A percentile compares a stretch with the other conserved stretches of the same genome.
Conservation (phyloP, 1,284 basidiomycete species). For the Psilocybe mexicana region DNA sequence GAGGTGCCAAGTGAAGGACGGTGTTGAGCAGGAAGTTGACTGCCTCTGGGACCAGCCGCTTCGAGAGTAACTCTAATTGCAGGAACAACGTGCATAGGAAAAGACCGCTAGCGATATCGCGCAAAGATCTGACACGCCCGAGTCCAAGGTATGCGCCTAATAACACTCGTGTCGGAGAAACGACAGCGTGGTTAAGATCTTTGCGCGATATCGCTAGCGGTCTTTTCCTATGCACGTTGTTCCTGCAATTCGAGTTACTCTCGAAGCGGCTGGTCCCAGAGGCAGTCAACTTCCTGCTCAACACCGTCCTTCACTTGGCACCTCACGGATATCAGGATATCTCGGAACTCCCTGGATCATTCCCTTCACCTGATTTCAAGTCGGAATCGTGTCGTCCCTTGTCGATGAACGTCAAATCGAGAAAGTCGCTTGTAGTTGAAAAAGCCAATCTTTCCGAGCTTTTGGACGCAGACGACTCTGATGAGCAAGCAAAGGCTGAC, state of each 20-base stretch:
- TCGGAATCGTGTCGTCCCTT: conserved; percentile 45
- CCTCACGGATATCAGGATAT: conserved; percentile 55
- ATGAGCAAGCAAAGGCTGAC: conserved; percentile 69
- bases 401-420: conserved; percentile 41
- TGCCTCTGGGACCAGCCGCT: conserved; percentile 88
- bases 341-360: conserved; percentile 58
- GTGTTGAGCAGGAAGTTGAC: conserved; percentile 80
- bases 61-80: conserved; percentile 84
- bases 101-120: conserved; percentile 83
- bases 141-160: conserved; percentile 93
- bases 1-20: conserved; percentile 76
- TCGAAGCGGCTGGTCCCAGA: conserved; percentile 93
- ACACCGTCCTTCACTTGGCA: conserved; percentile 71
- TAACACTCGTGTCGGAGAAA: conserved; percentile 84
- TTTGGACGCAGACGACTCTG: conserved; percentile 33
- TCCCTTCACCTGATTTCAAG: conserved; percentile 75
- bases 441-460: conserved; percentile 52
- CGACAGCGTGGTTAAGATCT: conserved; percentile 83
- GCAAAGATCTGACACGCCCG: conserved; percentile 72
- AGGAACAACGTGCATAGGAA: conserved; percentile 86
- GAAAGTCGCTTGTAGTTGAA: conserved; percentile 37
- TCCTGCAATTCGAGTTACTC: conserved; percentile 79
- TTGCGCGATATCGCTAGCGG: conserved; percentile 81
- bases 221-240: conserved; percentile 86
- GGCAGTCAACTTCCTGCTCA: conserved; percentile 80